Conservation (phyloP, 1,284 basidiomycete species). For the Sparassis latifolia region DNA sequence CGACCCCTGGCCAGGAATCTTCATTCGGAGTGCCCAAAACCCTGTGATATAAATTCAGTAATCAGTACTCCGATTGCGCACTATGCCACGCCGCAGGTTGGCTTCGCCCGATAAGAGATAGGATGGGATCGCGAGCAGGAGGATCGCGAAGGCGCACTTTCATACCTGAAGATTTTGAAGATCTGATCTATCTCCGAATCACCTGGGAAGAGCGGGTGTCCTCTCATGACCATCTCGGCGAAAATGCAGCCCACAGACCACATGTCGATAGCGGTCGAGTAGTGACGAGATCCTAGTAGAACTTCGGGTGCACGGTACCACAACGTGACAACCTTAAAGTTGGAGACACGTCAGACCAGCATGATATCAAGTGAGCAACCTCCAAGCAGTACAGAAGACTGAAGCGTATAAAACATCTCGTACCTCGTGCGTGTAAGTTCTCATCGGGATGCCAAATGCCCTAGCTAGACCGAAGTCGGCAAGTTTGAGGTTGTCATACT, state of each 20-base stretch:
- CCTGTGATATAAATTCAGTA: conserved; percentile 32
- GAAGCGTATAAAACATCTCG: conserved; percentile 13
- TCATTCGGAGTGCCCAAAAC: conserved; percentile 95
- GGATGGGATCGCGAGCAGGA: background rate
- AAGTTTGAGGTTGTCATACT: conserved; percentile 85
- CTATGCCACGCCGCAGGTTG: too few species aligned
- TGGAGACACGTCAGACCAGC: background rate
- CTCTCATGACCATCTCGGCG: conserved; percentile 87
- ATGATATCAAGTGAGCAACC: background rate
- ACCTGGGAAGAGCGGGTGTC: conserved; percentile 91
- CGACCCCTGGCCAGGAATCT: conserved; percentile 88
- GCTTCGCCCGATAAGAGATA: background rate
- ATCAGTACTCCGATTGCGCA: background rate
- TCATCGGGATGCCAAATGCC: conserved; percentile 95
- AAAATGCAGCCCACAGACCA: conserved; percentile 97
- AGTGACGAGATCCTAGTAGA: conserved; percentile 90
- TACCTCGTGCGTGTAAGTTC: conserved; percentile 98
- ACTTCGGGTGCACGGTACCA: conserved; percentile 99
- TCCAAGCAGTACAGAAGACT: background rate
- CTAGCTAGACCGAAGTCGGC: conserved; percentile 96
- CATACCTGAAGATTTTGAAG: conserved; percentile 94
- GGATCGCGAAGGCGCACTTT: background rate
- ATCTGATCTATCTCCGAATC: conserved; percentile 99
- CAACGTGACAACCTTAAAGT: conserved; percentile 84
- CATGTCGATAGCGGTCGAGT: conserved; percentile 96